Percentiles rank a stretch among this genome's conserved stretches.
Conservation (phyloP, 2,329 filamentous ascomycete species). For the Beauveria asiatica region DNA sequence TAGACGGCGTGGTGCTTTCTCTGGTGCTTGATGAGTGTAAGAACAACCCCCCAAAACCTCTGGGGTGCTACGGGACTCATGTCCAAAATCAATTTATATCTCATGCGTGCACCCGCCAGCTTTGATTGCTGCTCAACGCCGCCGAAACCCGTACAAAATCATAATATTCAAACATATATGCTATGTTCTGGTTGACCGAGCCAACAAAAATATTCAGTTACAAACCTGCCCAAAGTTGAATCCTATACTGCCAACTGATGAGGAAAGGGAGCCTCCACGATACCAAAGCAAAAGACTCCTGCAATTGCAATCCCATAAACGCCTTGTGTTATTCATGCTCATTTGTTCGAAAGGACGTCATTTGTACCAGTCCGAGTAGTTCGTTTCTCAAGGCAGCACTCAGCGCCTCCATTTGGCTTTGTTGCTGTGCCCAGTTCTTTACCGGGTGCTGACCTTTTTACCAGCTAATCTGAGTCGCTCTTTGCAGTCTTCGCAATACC, state of each 20-base stretch:
- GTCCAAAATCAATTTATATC: no score
- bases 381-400: not conserved
- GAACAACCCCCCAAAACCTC: no score
- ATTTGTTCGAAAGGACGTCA: constrained; percentile 2
- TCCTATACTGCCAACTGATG: not conserved
- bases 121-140: no score
- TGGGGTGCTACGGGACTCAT: no score
- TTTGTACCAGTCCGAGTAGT: constrained; percentile 3
- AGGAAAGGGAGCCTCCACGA: not conserved
- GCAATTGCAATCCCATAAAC: constrained; percentile 5
- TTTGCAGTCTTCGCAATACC: constrained; percentile 76
- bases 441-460: constrained; percentile 43
- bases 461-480: constrained; percentile 50
- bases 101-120: no score
- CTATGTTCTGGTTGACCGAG: not conserved
- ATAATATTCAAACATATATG: not conserved
- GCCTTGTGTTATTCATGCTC: constrained; percentile 10
- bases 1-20: no score
- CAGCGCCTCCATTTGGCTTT: not conserved
- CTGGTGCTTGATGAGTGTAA: no score
- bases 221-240: not conserved
- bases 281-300: not conserved
- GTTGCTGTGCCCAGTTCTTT: constrained; percentile 12
- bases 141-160: not conserved
- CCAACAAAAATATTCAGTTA: not conserved